Evolutionary conservation across 2,329 filamentous ascomycete species (phyloP), one percentile per base, ranked within the genome.

Genomic region (Nannizziopsis arthrosporioides): DNA sequence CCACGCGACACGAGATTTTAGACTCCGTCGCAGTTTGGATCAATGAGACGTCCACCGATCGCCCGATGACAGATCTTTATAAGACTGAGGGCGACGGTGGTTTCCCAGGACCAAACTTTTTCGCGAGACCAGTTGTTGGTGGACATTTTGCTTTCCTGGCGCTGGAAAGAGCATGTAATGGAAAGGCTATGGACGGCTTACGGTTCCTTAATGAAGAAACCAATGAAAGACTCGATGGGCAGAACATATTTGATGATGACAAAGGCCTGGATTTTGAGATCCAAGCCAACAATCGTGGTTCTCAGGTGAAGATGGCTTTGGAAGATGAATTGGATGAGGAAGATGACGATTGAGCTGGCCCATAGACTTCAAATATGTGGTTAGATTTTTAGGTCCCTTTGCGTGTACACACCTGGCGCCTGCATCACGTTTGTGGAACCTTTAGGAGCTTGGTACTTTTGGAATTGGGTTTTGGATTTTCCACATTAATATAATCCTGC

Each of bases 61-160:
- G 80, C 9, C 84, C 87, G 0, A 77, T 93, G 47, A 88, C 85
- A 1, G 87, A 94, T 64, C 68, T 93, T 48, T 89, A 93, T 62
- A 76, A 85, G 40, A 93, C 86, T 0, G 85, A 92, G 61, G 84
- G 81, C 5, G 68, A 77, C 32, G 86, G 86, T 1, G 82, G 77
- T 4, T 93, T 83, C 58, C 84, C 85, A 0, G 81, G 80, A 0
- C 76, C 82, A 11, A 73, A 75, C 47, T 93, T 94, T 71, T 86
- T 84, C 66, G 86, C 86, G 1, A 70, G 87, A 37, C 87, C 87
- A 1, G 87, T 93, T 3, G 80, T 90, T 12, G 87, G 87, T 11
- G 86, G 84, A 0, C 85, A 92, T 68, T 94, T 92, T 71, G 82
- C 85, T 1, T 86, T 88, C 60, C 69, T 94, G 61, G 82, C 85